Base-by-base conservation (phyloP, 2,329 filamentous ascomycete species). In the Beauveria sp. region DNA sequence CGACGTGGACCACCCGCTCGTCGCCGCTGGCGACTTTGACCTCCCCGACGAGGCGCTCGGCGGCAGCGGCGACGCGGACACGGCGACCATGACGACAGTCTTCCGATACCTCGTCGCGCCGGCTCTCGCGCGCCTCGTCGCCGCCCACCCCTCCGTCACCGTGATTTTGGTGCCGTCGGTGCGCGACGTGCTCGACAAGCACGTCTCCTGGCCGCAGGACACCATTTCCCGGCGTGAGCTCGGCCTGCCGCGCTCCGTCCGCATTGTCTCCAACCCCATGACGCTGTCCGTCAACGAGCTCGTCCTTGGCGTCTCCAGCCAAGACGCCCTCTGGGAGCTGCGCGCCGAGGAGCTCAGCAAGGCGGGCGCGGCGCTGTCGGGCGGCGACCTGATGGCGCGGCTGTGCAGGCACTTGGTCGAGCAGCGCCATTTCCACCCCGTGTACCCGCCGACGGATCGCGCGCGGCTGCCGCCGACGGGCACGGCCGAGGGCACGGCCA, bases 231-330 rank as follows among this genome's bases (percentile, higher is more conserved):
- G 80, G 65, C 89, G 86, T 68, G 89, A 92, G 20, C 82, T 96
- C 7, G 90, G 89, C 5, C 80, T 97, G 5, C 89, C 89, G 12
- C 93, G 91, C 71, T 81, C 87, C 61, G 88, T 83, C 12, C 86
- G 84, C 60, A 84, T 96, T 67, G 84, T 97, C 18, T 91, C 92
- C 2, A 97, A 97, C 70, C 94, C 94, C 1, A 93, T 96, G 80
- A 91, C 90, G 9, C 75, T 97, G 3, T 90, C 86, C 6, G 80
- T 97, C 65, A 99, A 99, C 74, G 94, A 97, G 74, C 83, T 88
- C 48, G 82, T 93, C 2, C 75, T 97, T 28, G 92, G 90, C 5
- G 82, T 97, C 67, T 92, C 88, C 28, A 88, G 87, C 0, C 89
- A 96, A 68, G 94, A 99, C 70, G 78, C 91, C 3, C 79, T 99